These are phyloP conservation scores for Vaccinium macrocarpon DNA, from an alignment of 148 eudicot species.

Conservation along the genomic window DNA sequence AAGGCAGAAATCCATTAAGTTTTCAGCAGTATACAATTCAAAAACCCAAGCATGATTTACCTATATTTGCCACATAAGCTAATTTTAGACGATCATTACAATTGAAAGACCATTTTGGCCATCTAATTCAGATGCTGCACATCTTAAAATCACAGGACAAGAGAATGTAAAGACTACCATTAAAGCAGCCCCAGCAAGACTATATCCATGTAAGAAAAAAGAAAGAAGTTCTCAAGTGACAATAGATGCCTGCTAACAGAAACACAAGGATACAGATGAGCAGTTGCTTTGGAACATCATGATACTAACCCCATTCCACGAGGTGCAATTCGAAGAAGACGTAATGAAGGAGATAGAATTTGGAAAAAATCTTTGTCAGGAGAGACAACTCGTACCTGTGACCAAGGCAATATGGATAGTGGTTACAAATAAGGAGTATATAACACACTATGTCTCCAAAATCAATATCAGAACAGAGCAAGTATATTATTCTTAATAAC, in stretches of 20 bases:
- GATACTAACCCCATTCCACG: conserved; percentile 86
- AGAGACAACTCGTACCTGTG: conserved; percentile 95
- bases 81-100: background rate
- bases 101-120: background rate
- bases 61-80: background rate
- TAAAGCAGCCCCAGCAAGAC: background rate
- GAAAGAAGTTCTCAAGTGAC: background rate
- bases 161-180: background rate
- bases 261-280: background rate
- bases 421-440: background rate
- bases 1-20: background rate
- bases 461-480: background rate
- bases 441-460: background rate
- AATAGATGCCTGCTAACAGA: background rate
- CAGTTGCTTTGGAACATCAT: background rate
- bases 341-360: conserved; percentile 91
- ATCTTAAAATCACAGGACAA: background rate
- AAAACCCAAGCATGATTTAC: background rate
- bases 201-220: background rate
- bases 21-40: background rate
- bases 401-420: conserved; percentile 6
- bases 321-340: conserved; percentile 87
- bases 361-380: conserved; percentile 99
- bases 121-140: background rate
- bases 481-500: background rate